phyloP scores from a whole-genome alignment of 2,329 filamentous ascomycete species.

The Thielaviopsis ethacetica region DNA sequence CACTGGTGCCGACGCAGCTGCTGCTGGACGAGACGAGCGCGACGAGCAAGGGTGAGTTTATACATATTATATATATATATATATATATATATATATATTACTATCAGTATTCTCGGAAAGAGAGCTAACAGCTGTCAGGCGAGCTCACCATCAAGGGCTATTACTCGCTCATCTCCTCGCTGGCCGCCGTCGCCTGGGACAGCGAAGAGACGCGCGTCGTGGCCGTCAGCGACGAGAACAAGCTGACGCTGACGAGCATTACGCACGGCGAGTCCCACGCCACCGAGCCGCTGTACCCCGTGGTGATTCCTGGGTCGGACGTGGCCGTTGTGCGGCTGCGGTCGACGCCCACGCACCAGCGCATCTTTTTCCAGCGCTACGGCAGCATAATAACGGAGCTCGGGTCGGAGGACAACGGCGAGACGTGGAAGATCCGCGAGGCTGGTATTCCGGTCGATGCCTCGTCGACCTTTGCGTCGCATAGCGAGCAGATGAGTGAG shows the following conservation, averaged over 20 bases:
- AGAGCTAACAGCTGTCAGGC: neutral
- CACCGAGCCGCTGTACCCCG: conserved; percentile 9
- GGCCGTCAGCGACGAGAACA: conserved; percentile 10
- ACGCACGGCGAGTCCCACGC: conserved; percentile 8
- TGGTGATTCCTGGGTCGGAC: conserved; percentile 10
- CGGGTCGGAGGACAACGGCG: conserved; percentile 10
- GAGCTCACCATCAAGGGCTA: conserved; percentile 11
- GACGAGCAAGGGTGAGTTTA: conserved; percentile 6
- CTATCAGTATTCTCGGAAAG: neutral
- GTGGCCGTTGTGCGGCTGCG: conserved; percentile 9
- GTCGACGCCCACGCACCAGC: conserved; percentile 5
- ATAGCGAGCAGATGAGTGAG: conserved; percentile 11
- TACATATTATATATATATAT: too few species aligned
- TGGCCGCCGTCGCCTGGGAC: conserved; percentile 11
- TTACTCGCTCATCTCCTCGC: conserved; percentile 10
- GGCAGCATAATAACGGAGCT: conserved; percentile 10
- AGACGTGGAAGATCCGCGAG: conserved; percentile 11
- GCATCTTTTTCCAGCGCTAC: conserved; percentile 12
- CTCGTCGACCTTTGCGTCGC: conserved; percentile 10
- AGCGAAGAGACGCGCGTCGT: conserved; percentile 10
- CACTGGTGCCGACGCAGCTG: conserved; percentile 8
- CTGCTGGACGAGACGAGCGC: conserved; percentile 5
- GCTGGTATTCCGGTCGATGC: conserved; percentile 11
- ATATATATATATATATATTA: too few species aligned
- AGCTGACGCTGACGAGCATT: conserved; percentile 10